Conservation (phyloP, 208 protist species). For the Lotmaria passim region DNA sequence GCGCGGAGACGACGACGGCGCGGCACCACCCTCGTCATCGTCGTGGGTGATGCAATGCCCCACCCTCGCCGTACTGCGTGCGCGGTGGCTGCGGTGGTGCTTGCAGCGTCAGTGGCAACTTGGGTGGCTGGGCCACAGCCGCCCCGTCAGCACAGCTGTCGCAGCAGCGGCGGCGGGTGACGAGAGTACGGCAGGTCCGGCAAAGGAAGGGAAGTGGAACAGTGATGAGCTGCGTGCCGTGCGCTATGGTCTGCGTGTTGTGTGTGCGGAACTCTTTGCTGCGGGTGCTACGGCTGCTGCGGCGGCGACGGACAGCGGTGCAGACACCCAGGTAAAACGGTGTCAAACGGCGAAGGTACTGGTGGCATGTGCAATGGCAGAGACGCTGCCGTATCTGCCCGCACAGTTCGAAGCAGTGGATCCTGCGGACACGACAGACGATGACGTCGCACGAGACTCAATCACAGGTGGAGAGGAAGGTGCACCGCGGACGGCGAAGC, state of each 20-base stretch:
- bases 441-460: not conserved
- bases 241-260: not conserved
- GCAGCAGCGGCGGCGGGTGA: not conserved
- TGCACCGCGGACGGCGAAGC: not conserved
- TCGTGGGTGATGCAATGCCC: slow-evolving; percentile 4
- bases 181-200: not conserved
- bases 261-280: slow-evolving; percentile 18
- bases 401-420: slow-evolving; percentile 19
- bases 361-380: slow-evolving; percentile 19
- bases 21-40: not conserved
- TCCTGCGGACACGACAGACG: too few species aligned
- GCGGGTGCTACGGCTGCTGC: not conserved
- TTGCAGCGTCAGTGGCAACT: slow-evolving; percentile 27
- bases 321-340: not conserved
- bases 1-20: not conserved
- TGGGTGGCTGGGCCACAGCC: not conserved
- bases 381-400: slow-evolving; percentile 28
- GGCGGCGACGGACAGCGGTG: not conserved
- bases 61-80: slow-evolving; percentile 26
- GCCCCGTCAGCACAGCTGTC: not conserved
- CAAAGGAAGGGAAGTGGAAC: not conserved
- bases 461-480: not conserved
- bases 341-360: slow-evolving; percentile 21
- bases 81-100: slow-evolving; percentile 36
- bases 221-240: slow-evolving; percentile 23